These are phyloP conservation scores for Penicillium ochrochloron DNA, from an alignment of 495 filamentous ascomycete species.

Conservation along the genomic window DNA sequence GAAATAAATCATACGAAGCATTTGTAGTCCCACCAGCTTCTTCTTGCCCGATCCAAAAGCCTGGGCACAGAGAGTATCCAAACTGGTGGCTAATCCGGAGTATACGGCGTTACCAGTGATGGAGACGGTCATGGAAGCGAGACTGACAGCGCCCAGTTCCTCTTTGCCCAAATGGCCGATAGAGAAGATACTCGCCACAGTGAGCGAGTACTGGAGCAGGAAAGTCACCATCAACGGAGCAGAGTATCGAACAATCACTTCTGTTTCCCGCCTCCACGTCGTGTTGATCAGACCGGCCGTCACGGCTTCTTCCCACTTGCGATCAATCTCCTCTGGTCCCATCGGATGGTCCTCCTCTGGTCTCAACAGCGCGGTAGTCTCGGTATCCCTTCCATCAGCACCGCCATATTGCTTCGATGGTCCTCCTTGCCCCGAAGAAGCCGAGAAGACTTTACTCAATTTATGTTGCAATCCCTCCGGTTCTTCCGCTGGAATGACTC, in stretches of 20 bases:
- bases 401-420: slow-evolving; percentile 19
- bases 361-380: slow-evolving; percentile 58
- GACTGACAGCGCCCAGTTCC: slow-evolving; percentile 65
- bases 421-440: slow-evolving; percentile 19
- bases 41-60: slow-evolving; percentile 74
- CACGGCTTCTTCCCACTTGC: slow-evolving; percentile 82
- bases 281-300: slow-evolving; percentile 74
- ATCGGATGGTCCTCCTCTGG: slow-evolving; percentile 33
- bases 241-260: slow-evolving; percentile 67
- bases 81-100: slow-evolving; percentile 71
- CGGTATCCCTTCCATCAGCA: slow-evolving; percentile 30
- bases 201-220: slow-evolving; percentile 74
- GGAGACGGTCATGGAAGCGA: slow-evolving; percentile 71
- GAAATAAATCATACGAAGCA: slow-evolving; percentile 71
- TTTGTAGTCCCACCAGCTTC: slow-evolving; percentile 70
- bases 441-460: slow-evolving; percentile 34
- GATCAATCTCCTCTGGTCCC: slow-evolving; percentile 47
- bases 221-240: slow-evolving; percentile 71
- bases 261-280: slow-evolving; percentile 80
- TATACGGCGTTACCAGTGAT: slow-evolving; percentile 76
- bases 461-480: slow-evolving; percentile 34
- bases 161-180: slow-evolving; percentile 68
- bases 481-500: slow-evolving; percentile 70
- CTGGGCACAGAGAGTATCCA: slow-evolving; percentile 78
- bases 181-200: slow-evolving; percentile 70